A percentile compares a stretch with the other conserved stretches of the same genome.
phyloP scores from a whole-genome alignment of 495 filamentous ascomycete genomes.

The Neurospora sp. region DNA sequence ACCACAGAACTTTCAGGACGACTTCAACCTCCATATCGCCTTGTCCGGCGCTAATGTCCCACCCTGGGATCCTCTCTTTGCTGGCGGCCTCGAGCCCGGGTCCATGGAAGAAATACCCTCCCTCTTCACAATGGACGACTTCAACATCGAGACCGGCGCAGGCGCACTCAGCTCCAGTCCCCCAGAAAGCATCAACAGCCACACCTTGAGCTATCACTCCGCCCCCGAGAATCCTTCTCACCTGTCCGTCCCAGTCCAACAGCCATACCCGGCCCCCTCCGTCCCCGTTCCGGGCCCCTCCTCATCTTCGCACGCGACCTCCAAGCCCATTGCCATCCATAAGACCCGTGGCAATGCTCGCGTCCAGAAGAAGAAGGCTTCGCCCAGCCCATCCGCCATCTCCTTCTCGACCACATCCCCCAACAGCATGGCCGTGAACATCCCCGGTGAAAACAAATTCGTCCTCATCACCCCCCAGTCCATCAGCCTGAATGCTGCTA shows the following conservation, averaged over 20 bases:
- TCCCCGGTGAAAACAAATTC: conserved; percentile 23
- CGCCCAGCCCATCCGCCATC: not conserved
- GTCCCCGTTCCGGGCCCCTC: not conserved
- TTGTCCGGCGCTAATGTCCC: not conserved
- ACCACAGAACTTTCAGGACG: not conserved
- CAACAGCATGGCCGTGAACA: not conserved
- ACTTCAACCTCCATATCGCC: not conserved
- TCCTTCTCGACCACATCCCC: conserved; percentile 1
- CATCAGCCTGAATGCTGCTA: conserved; percentile 31
- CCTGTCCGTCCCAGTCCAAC: not conserved
- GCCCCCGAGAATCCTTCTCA: not conserved
- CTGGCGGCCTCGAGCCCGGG: not conserved
- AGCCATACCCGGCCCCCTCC: not conserved
- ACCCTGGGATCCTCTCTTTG: not conserved
- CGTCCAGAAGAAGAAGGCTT: conserved; percentile 27
- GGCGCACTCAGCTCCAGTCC: not conserved
- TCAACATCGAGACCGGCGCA: not conserved
- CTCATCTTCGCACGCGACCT: not conserved
- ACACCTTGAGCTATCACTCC: not conserved
- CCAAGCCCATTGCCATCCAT: not conserved
- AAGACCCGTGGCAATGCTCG: conserved; percentile 5
- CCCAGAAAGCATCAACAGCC: not conserved
- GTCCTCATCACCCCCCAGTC: conserved; percentile 37
- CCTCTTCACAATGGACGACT: not conserved
- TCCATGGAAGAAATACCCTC: not conserved